Conservation (phyloP, 345 rosid genomes). For the Arabis hirsuta region DNA sequence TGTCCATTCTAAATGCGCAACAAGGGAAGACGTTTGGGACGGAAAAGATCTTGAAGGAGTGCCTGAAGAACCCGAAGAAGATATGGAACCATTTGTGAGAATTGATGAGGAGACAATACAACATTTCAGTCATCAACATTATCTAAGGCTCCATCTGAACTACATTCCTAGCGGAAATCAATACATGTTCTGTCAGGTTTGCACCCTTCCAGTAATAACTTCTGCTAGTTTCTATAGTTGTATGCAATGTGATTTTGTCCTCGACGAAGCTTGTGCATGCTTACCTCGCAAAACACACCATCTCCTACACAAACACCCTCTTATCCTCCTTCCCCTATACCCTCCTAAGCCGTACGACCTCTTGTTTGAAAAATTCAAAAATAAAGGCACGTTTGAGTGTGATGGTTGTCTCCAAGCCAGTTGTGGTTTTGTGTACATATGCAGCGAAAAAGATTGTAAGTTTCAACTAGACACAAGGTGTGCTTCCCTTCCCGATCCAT, state of each 20-base stretch:
- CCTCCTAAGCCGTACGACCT: rapidly evolving
- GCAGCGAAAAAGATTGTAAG: neutral
- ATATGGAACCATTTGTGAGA: neutral
- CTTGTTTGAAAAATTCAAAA: no score
- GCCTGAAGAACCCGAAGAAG: neutral
- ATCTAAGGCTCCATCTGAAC: neutral
- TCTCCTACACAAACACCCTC: neutral
- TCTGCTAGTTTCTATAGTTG: neutral
- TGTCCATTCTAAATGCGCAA: neutral
- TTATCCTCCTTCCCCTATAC: neutral
- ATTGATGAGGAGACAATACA: neutral
- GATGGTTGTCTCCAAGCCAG: neutral
- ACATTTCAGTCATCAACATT: slow-evolving; percentile 7
- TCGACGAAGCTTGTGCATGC: neutral
- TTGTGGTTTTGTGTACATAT: slow-evolving; percentile 2
- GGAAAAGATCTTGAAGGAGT: slow-evolving; percentile 11
- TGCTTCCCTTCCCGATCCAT: neutral
- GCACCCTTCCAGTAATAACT: neutral
- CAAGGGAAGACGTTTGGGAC: neutral
- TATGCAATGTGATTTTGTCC: neutral
- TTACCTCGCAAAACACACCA: neutral
- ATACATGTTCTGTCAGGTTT: no score
- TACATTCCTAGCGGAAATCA: no score
- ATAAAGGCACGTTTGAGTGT: neutral
- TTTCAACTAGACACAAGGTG: neutral